phyloP scores from a whole-genome alignment of 306 rosid species.

The Vicia villosa region DNA sequence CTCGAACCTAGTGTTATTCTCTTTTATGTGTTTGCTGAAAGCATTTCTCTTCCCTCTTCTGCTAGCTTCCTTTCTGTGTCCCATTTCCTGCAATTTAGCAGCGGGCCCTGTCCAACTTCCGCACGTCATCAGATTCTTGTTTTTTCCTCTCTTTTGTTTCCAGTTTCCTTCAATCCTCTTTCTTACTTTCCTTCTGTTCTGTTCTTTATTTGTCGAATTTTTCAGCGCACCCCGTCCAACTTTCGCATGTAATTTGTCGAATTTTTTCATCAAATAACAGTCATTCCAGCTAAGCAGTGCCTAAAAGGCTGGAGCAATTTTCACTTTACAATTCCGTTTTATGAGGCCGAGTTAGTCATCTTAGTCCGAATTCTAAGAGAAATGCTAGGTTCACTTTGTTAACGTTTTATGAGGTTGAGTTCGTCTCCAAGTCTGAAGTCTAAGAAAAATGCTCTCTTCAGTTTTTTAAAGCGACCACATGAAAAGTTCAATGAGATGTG shows the following conservation, averaged over 20 bases:
- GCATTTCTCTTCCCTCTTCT: background rate
- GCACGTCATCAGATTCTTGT: background rate
- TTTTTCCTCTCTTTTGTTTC: background rate
- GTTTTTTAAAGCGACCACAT: conserved; percentile 4
- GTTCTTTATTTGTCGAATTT: background rate
- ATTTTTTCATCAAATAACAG: background rate
- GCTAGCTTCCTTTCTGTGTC: background rate
- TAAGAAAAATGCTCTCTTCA: conserved; percentile 1
- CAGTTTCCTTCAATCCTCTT: background rate
- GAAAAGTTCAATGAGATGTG: conserved; percentile 25
- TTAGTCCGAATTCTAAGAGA: background rate
- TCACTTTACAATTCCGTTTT: conserved; percentile 1
- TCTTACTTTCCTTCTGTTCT: background rate
- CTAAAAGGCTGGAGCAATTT: background rate
- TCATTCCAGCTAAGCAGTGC: background rate
- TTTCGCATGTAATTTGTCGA: background rate
- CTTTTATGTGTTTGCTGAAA: background rate
- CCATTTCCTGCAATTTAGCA: background rate
- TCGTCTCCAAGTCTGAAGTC: background rate
- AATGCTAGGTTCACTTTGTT: background rate
- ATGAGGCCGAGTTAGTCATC: background rate
- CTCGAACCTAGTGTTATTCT: background rate
- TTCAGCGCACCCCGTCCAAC: too few species aligned
- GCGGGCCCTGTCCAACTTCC: background rate
- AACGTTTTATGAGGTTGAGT: background rate